Evolutionary conservation across 768 basidiomycete genomes (phyloP).

Genomic region (Udeniomyces megalosporus): DNA sequence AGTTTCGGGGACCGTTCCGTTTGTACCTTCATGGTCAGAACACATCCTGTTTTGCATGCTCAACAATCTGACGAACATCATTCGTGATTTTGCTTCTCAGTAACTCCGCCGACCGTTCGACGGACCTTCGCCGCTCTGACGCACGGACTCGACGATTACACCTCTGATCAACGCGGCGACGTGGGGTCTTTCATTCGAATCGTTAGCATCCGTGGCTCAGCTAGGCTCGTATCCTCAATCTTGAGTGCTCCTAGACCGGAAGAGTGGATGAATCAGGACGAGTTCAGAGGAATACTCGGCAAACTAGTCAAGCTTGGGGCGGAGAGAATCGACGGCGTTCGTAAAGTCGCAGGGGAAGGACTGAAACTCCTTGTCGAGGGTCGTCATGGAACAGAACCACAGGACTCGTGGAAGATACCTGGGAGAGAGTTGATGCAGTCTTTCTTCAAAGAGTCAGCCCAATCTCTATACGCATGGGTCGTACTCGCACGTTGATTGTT

Average conservation of each 20-base stretch:
- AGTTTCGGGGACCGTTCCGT: background rate
- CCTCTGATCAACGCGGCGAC: conserved; percentile 85
- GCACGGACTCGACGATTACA: conserved; percentile 75
- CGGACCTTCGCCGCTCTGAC: conserved; percentile 35
- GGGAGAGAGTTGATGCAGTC: background rate
- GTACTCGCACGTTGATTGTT: too few species aligned
- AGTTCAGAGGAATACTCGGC: conserved; percentile 43
- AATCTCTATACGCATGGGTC: too few species aligned
- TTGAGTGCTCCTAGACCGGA: conserved; percentile 37
- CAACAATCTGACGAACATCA: too few species aligned
- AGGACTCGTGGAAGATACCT: background rate
- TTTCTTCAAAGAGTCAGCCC: conserved; percentile 7
- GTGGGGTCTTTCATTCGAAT: conserved; percentile 91
- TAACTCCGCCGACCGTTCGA: background rate
- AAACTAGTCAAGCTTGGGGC: conserved; percentile 74
- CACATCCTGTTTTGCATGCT: too few species aligned
- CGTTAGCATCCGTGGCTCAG: conserved; percentile 52
- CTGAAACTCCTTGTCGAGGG: background rate
- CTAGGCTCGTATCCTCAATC: conserved; percentile 39
- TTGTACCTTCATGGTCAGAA: too few species aligned
- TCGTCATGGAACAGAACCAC: background rate
- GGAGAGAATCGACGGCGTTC: conserved; percentile 55
- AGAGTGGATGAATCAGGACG: conserved; percentile 45
- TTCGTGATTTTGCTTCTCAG: too few species aligned
- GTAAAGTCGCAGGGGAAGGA: conserved; percentile 11